phyloP scores from a whole-genome alignment of 164 flowering plant genomes.

The Vitis vinifera region ASM3070453v1 NC_081816.1:6846001-6846500 shows the following conservation, averaged over 20 bases:
- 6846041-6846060: conserved; percentile 78
- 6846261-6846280: conserved; percentile 75
- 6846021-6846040: conserved; percentile 80
- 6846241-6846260: conserved; percentile 75
- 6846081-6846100: conserved; percentile 63
- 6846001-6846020: conserved; percentile 77
- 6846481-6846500: conserved; percentile 66
- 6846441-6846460: conserved; percentile 73
- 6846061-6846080: conserved; percentile 71
- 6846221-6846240: conserved; percentile 77
- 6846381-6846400: conserved; percentile 77
- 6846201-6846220: conserved; percentile 63
- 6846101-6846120: conserved; percentile 57
- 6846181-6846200: conserved; percentile 53
- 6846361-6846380: conserved; percentile 77
- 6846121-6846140: conserved; percentile 73
- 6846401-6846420: conserved; percentile 75
- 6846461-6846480: conserved; percentile 66
- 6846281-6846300: conserved; percentile 67
- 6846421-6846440: conserved; percentile 55
- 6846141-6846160: conserved; percentile 81
- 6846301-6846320: conserved; percentile 49
- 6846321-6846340: conserved; percentile 70
- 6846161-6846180: conserved; percentile 63
- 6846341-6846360: conserved; percentile 80